Base-by-base conservation (phyloP, 768 basidiomycete species). In the Lyophyllum decastes region DNA sequence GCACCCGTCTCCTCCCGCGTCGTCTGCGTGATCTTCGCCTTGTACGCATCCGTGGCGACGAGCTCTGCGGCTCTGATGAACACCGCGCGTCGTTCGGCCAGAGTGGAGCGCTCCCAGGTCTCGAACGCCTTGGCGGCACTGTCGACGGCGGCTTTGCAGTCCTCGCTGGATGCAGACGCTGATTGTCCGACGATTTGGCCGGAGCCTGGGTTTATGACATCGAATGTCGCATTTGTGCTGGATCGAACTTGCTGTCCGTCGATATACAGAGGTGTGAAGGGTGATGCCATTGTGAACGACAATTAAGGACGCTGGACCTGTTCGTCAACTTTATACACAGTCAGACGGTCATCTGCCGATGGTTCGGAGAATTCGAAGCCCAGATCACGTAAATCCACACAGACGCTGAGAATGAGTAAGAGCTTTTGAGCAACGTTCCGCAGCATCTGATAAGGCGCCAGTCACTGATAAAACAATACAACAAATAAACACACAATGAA, bases 31-130 rank as follows among this genome's bases (percentile, higher is more conserved):
- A 82, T 64, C 43, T 70, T 72, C 8, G 64, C 61, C 49, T 70
- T 68, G 63, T 78, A 84, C 56, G 69, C 74, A 1, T 81, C 79
- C 2, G 75, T 70, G 45, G 59, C 65, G n/a, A 80, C 54, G 2
- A 84, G 63, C 16, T 81, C 78, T 1, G 82, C 78, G 5, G 81
- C 83, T 58, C 75, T 78, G 46, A 81, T 68, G 49, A 84, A 71
- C 12, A 84, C 75, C 34, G 76, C 74, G 33, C 82, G 76, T 48
- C 77, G 69, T 34, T 71, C 60, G 30, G 68, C 64, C 12, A 73
- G 63, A 1, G 68, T 67, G 4, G 71, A 72, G 26, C 70, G 56
- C 51, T 82, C 81, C 83, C 83, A 84, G 10, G 73, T 70, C 53
- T 69, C 69, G 70, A 82, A 81, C 4, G 82, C 83, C 10, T 69